Evolutionary conservation across 2,329 filamentous ascomycete species (phyloP).

Genomic region (Colletotrichum lupini): DNA sequence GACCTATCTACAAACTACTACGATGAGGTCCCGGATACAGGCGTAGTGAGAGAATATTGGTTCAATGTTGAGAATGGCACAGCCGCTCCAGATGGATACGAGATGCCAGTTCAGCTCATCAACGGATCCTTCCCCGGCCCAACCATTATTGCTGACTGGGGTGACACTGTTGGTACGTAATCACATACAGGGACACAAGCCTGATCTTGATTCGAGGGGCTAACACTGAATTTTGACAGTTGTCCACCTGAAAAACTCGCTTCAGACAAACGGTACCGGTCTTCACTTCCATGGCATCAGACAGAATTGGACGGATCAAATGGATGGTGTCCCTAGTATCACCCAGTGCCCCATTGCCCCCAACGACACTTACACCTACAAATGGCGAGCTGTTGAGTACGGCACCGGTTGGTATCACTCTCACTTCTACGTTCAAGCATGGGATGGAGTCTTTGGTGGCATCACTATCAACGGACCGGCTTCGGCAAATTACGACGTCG

Average conservation of each 20-base stretch:
- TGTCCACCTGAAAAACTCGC: constrained; percentile 65
- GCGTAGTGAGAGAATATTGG: constrained; percentile 4
- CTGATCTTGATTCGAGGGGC: too few relatives aligned
- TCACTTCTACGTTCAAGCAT: constrained; percentile 61
- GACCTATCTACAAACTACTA: constrained; percentile 9
- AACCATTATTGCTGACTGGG: constrained; percentile 64
- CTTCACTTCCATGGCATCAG: constrained; percentile 74
- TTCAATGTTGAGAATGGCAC: constrained; percentile 1
- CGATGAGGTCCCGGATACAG: background rate
- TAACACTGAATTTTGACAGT: constrained; percentile 5
- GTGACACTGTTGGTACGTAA: constrained; percentile 49
- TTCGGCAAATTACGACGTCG: constrained; percentile 69
- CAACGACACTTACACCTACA: constrained; percentile 65
- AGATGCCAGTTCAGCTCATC: constrained; percentile 41
- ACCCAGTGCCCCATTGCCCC: constrained; percentile 64
- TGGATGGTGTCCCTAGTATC: constrained; percentile 65
- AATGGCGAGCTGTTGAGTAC: constrained; percentile 65
- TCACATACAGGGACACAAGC: too few relatives aligned
- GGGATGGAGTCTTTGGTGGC: constrained; percentile 68
- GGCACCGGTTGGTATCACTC: constrained; percentile 71
- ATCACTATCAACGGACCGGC: constrained; percentile 73
- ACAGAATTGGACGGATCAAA: constrained; percentile 63
- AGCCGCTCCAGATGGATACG: too few relatives aligned
- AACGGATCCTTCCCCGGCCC: constrained; percentile 72
- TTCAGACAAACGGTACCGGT: constrained; percentile 64